Conservation (phyloP, 495 filamentous ascomycete species). For the Aspergillus coremiiformis region DNA sequence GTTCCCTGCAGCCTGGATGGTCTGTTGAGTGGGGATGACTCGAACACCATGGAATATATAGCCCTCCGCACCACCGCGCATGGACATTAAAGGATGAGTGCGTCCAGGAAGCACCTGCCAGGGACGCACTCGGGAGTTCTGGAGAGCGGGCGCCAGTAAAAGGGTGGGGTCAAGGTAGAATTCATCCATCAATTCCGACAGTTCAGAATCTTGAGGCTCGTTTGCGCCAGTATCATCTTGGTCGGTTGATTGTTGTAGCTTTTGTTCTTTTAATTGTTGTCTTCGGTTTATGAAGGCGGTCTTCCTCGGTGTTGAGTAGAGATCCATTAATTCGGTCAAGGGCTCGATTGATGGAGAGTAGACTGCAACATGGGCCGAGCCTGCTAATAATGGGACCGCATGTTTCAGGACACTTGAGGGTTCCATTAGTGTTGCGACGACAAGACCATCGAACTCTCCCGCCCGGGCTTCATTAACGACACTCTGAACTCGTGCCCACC, state of each 20-base stretch:
- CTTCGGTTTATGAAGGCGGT: constrained; percentile 57
- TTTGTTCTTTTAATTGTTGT: constrained; percentile 27
- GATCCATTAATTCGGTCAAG: constrained; percentile 64
- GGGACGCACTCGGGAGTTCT: constrained; percentile 62
- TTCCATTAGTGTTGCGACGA: constrained; percentile 75
- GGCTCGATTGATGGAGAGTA: constrained; percentile 76
- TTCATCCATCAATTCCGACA: constrained; percentile 51
- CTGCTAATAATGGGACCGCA: constrained; percentile 67
- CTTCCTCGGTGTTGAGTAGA: constrained; percentile 67
- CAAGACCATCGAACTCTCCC: constrained; percentile 75
- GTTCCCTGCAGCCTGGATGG: constrained; percentile 75
- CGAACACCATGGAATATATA: constrained; percentile 79
- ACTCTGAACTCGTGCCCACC: constrained; percentile 60
- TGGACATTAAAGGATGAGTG: constrained; percentile 91
- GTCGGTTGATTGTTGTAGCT: constrained; percentile 9
- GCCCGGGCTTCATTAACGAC: constrained; percentile 65
- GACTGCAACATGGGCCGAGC: constrained; percentile 76
- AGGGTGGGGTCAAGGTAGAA: constrained; percentile 80
- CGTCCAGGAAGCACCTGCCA: constrained; percentile 91
- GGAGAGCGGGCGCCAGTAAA: constrained; percentile 69
- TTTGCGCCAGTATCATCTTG: constrained; percentile 14
- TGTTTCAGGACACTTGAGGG: constrained; percentile 65
- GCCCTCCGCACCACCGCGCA: constrained; percentile 79
- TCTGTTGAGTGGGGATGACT: constrained; percentile 69
- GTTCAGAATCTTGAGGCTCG: constrained; percentile 30